Base-by-base conservation (phyloP, 2,329 filamentous ascomycete genomes). In the Gnomoniopsis sp. region DNA sequence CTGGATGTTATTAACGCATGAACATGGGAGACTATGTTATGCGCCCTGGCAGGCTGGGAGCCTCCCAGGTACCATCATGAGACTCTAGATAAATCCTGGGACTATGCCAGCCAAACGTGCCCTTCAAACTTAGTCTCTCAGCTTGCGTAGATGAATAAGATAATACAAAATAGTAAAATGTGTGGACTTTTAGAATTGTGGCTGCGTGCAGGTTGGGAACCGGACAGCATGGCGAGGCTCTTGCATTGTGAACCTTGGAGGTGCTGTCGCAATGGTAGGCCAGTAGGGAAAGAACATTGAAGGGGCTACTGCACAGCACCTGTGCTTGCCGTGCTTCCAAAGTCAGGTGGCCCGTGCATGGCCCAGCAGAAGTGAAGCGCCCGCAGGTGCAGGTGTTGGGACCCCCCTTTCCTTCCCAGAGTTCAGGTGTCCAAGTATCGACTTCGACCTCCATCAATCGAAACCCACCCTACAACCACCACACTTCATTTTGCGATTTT, bases 401-500 rank as follows among this genome's bases (percentile, higher is more conserved):
- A 30, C 26, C 26, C 26, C 26, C 26, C 26, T 41, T n/a, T 41
- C 36, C 36, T n/a, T 15, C 36, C 56, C 53, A 58, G 43, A 49
- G 48, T 44, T 34, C 48, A 54, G 49, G 49, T 58, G 46, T 50
- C 56, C 56, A 52, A 54, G 50, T 53, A 57, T 53, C 56, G 36
- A 58, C 59, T 52, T 61, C 59, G 55, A 59, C 56, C 36, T n/a
- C 17, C 36, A 14, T 15, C 36, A 14, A 15, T 19, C 43, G n/a
- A 46, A 46, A 46, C 17, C 43, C 12, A 41, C 14, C 12, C 12
- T 3, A 57, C 55, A 52, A 53, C 34, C 59, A 55, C 55, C 54
- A 51, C 48, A 60, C 49, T 62, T 52, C 47, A 54, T 55, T 49
- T 55, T 36, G 55, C 50, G 57, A 62, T 54, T 55, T 55, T 55